phyloP scores from a whole-genome alignment of 75 land plant species.

The Sequoia sempervirens region DNA sequence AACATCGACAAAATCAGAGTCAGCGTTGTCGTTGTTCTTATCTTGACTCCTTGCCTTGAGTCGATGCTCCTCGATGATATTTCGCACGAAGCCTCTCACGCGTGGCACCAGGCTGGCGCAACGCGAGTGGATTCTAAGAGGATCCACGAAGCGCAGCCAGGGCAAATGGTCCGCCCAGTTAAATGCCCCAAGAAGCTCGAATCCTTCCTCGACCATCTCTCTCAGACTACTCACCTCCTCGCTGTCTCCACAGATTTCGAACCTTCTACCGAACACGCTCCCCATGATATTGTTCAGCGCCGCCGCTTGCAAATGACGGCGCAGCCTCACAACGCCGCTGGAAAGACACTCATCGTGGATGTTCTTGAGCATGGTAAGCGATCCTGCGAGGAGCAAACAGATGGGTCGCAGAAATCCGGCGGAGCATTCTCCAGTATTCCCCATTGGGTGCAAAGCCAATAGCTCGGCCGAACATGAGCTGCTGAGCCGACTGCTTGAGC shows the following conservation, averaged over 20 bases:
- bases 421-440: conserved; percentile 61
- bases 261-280: conserved; percentile 59
- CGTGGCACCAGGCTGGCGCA: conserved; percentile 56
- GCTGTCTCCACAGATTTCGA: conserved; percentile 10
- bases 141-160: conserved; percentile 31
- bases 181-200: conserved; percentile 63
- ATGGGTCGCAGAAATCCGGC: conserved; percentile 59
- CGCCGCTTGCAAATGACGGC: conserved; percentile 29
- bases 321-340: conserved; percentile 15
- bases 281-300: conserved; percentile 74
- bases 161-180: conserved; percentile 78
- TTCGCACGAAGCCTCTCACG: conserved; percentile 55
- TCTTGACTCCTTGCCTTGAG: not conserved
- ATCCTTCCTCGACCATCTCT: conserved; percentile 65
- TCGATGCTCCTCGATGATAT: conserved; percentile 57
- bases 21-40: not conserved
- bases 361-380: conserved; percentile 26
- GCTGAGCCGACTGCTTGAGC: conserved; percentile 54
- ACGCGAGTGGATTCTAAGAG: conserved; percentile 40
- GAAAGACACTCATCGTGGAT: conserved; percentile 20
- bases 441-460: conserved; percentile 76
- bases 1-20: conserved; percentile 68
- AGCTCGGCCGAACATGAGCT: conserved; percentile 62
- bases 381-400: conserved; percentile 57
- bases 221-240: conserved; percentile 31